Base-by-base conservation (phyloP, 148 eudicot species). In the Chenopodium album region DNA sequence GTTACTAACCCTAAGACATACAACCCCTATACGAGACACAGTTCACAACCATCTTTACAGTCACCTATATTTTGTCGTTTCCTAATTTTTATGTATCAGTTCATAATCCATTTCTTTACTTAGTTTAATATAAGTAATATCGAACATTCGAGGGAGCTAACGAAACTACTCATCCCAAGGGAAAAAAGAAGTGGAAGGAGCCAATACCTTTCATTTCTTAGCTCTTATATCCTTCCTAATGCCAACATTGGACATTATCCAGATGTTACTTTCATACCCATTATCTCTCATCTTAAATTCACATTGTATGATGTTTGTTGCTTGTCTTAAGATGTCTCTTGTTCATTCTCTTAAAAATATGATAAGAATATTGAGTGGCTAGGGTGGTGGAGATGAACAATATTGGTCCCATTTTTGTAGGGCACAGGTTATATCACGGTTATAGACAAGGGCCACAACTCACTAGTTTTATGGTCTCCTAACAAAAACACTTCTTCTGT, bases 381-480 rank as follows among this genome's bases (percentile, higher is more conserved):
- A 77, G 79, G 84, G 84, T 82, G 32, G 67, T 60, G 22, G 80
- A 83, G 81, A 64, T 79, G 85, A 79, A 56, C 68, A 85, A 72
- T 41, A 84, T 64, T 88, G 91, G 90, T 86, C 90, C 91, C 86
- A 56, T 56, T 73, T 41, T 63, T 26, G 81, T 84, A 78, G 85
- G 85, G 78, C 77, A 79, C 75, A 79, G 78, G 48, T 69, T 80
- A 64, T 41, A 65, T 82, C 63, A 82, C 80, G 80, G 60, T 44
- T 29, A 56, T 3, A 86, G 86, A 80, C 81, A 41, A 80, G 48
- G 62, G 79, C 71, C 90, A 92, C 89, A 86, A 89, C 87, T 87
- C 83, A 68, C 67, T 70, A 85, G 85, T 86, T 75, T 80, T 73
- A 81, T 88, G 90, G 93, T 90, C 89, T 90, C 60, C 79, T 79